Evolutionary conservation across 2,329 filamentous ascomycete genomes (phyloP), one percentile per base, ranked within the genome.

Genomic region (Diaporthe sp.): DNA sequence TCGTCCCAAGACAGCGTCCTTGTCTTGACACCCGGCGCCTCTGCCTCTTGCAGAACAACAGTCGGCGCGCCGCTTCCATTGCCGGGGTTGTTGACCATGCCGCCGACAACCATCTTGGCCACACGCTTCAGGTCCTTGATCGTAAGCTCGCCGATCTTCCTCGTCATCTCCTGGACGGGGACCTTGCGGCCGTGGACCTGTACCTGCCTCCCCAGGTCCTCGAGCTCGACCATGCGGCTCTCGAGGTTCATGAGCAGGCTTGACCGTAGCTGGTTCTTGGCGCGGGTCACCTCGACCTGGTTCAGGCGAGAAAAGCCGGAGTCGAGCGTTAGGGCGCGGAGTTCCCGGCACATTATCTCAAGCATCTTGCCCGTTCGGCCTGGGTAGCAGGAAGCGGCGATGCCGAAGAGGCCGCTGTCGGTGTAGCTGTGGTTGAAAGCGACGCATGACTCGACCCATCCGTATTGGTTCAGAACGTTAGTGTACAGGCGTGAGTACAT

Each of bases 401-500:
- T 98, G 78, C 97, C 97, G 82, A 99, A 99, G 57, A 99, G 91
- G 5, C 97, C 97, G 9, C 94, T 96, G 84, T 99, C 97, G 0
- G 95, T 97, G 89, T 99, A 99, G 62, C 94, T 95, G 88, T 98
- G 96, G 88, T 98, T 98, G 88, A 98, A 98, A 42, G 96, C 94
- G 71, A 98, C 90, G 86, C 97, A 98, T 76, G 92, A 96, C 86
- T 99, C 97, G 37, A 99, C 95, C 96, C 96, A 99, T 79, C 94
- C 95, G 86, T 98, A 93, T 86, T 98, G 96, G 87, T 99, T 99
- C 71, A 99, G 91, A 0, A 98, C 96, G 83, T 98, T 98, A 78
- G 96, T 98, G 88, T 98, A 99, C 12, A 99, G 91, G 17, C 97
- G 94, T 51, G 95, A 98, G 88, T 98, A 98, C 97, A 99, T 99